A percentile compares a stretch with the other conserved stretches of the same genome.
These are phyloP conservation scores for Sporothrix luriei DNA, from an alignment of 2,329 filamentous ascomycete species.

Conservation along the genomic window DNA sequence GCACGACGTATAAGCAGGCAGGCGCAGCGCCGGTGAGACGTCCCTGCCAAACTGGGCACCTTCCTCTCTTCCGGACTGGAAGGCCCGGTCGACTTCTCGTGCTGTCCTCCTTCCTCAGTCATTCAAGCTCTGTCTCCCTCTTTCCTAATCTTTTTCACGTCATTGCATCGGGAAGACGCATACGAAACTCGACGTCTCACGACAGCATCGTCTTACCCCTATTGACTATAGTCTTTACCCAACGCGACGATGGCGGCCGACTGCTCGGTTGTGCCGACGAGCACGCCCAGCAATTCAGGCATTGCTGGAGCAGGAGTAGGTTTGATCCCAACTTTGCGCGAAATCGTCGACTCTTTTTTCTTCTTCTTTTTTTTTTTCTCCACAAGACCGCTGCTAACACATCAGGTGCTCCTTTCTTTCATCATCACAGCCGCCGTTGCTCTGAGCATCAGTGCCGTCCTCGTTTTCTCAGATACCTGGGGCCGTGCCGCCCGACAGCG, in stretches of 20 bases:
- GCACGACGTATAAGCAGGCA: constrained; percentile 17
- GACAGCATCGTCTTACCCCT: neutral
- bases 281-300: constrained; percentile 56
- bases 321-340: too few relatives aligned
- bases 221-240: neutral
- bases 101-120: neutral
- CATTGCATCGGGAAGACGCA: neutral
- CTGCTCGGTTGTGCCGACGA: constrained; percentile 50
- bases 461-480: constrained; percentile 58
- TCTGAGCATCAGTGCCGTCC: constrained; percentile 56
- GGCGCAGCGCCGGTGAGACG: constrained; percentile 12
- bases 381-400: neutral
- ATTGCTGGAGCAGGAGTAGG: constrained; percentile 61
- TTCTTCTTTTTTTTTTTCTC: too few relatives aligned
- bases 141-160: neutral
- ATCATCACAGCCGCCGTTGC: constrained; percentile 64
- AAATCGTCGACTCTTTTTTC: too few relatives aligned
- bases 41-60: neutral
- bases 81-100: constrained; percentile 2
- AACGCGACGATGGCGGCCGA: constrained; percentile 38
- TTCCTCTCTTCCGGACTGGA: neutral
- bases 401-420: constrained; percentile 64
- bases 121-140: neutral
- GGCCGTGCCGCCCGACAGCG: constrained; percentile 38
- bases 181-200: neutral